A percentile compares a stretch with the other conserved stretches of the same genome.
Evolutionary conservation across 129 eudicot species (phyloP).

Genomic region (Helianthus tuberosus): DNA sequence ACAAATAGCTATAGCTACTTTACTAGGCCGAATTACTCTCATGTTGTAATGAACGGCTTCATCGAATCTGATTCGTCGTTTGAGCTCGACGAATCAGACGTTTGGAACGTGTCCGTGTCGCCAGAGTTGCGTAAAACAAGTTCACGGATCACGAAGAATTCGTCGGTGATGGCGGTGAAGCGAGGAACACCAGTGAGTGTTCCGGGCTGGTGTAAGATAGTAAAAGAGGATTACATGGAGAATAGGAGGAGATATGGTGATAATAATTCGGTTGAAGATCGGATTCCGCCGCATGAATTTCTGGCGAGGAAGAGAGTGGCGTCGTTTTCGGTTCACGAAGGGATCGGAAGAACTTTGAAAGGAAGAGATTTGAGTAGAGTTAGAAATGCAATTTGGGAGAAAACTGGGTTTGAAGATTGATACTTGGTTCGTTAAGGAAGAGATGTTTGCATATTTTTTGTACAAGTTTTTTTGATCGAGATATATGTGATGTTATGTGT

Average conservation of each 20-base stretch:
- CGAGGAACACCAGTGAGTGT: conserved; percentile 62
- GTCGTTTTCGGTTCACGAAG: conserved; percentile 79
- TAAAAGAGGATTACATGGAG: conserved; percentile 53
- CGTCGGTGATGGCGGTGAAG: too few relatives aligned
- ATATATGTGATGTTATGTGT: too few relatives aligned
- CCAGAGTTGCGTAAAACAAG: conserved; percentile 51
- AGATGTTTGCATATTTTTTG: too few relatives aligned
- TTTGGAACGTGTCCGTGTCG: conserved; percentile 59
- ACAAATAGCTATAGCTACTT: conserved; percentile 60
- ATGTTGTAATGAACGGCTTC: conserved; percentile 22
- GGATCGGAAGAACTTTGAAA: conserved; percentile 75
- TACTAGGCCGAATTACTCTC: conserved; percentile 48
- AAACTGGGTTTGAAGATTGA: conserved; percentile 74
- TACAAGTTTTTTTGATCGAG: too few relatives aligned
- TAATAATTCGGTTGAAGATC: conserved; percentile 42
- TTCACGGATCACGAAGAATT: conserved; percentile 39
- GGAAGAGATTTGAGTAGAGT: conserved; percentile 82
- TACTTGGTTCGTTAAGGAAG: too few relatives aligned
- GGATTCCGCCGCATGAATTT: conserved; percentile 87
- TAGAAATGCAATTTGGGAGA: conserved; percentile 76
- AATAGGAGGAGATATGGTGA: conserved; percentile 42
- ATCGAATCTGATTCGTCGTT: conserved; percentile 37
- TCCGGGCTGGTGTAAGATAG: conserved; percentile 75
- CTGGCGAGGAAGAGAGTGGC: conserved; percentile 72
- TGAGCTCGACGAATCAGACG: conserved; percentile 71